phyloP scores from a whole-genome alignment of 805 yeast genomes.

The Teunomyces funiuensis region DNA sequence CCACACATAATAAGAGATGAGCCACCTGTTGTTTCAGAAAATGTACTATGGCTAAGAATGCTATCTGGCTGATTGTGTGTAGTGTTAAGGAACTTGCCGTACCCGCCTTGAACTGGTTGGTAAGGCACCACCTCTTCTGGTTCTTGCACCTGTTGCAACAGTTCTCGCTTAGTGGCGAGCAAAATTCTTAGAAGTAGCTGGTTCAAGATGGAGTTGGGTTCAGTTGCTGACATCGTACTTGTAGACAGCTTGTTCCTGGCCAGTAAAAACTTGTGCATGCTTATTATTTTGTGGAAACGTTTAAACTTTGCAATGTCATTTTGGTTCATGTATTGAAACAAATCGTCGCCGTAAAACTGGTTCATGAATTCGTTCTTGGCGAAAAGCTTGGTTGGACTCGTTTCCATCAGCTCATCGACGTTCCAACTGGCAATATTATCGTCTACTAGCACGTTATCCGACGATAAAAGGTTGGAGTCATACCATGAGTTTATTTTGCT shows the following conservation, averaged over 20 bases:
- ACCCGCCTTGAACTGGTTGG: not conserved
- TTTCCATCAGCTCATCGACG: conserved; percentile 25
- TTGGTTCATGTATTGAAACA: conserved; percentile 22
- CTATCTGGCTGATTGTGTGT: not conserved
- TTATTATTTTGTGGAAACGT: conserved; percentile 18
- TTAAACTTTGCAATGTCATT: conserved; percentile 26
- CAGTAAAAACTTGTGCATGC: conserved; percentile 13
- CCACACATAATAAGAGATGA: conserved; percentile 21
- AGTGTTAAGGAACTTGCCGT: not conserved
- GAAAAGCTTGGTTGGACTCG: not conserved
- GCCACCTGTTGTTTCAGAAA: conserved; percentile 14
- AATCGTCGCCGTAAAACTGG: conserved; percentile 33
- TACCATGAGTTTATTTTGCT: conserved; percentile 15
- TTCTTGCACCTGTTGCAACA: not conserved
- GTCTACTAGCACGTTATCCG: conserved; percentile 16
- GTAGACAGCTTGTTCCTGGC: not conserved
- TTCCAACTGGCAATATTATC: conserved; percentile 41
- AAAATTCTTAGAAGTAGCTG: conserved; percentile 3
- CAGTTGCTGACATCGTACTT: not conserved
- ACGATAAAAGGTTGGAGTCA: conserved; percentile 8
- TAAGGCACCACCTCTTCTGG: conserved; percentile 2
- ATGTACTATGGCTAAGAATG: conserved; percentile 8
- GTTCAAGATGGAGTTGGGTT: not conserved
- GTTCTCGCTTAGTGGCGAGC: conserved; percentile 1
- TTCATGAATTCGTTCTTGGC: conserved; percentile 13